Evolutionary conservation across 805 yeast genomes (phyloP).

Genomic region (Barnettozyma botsteinii): DNA sequence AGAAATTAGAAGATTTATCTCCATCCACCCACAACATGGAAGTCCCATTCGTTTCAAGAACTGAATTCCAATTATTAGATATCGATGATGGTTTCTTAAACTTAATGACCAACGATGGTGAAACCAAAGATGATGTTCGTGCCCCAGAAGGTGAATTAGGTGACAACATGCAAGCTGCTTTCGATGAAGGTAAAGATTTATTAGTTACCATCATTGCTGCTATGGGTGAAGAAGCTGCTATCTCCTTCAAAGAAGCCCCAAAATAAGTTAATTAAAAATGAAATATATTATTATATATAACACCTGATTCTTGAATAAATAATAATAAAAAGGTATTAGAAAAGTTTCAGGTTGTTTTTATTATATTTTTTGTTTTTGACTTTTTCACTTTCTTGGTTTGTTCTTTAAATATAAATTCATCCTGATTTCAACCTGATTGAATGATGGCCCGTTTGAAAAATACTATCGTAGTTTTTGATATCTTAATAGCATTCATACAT

Average conservation of each 20-base stretch:
- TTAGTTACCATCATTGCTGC: slow-evolving; percentile 95
- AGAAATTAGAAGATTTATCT: slow-evolving; percentile 99
- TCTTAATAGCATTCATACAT: no score
- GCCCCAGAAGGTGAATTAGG: slow-evolving; percentile 98
- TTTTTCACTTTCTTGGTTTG: slow-evolving; percentile 2
- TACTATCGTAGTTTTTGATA: not conserved
- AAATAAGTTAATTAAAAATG: slow-evolving; percentile 29
- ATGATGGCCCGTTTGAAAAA: slow-evolving; percentile 7
- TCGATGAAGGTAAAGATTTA: slow-evolving; percentile 97
- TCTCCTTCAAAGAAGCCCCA: slow-evolving; percentile 98
- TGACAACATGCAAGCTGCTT: slow-evolving; percentile 84
- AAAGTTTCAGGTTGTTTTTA: not conserved
- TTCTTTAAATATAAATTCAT: slow-evolving; percentile 8
- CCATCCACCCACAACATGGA: slow-evolving; percentile 99
- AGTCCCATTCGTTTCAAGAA: slow-evolving; percentile 95
- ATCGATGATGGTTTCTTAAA: slow-evolving; percentile 97
- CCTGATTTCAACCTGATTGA: slow-evolving; percentile 3
- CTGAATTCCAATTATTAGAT: slow-evolving; percentile 95
- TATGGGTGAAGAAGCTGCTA: slow-evolving; percentile 99
- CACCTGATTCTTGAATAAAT: not conserved
- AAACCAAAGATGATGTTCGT: slow-evolving; percentile 98
- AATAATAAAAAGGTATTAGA: not conserved
- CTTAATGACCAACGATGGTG: slow-evolving; percentile 96
- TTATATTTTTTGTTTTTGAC: not conserved
- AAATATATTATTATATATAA: not conserved